A percentile compares a stretch with the other conserved stretches of the same genome.
These are phyloP conservation scores for Talaromyces thailandensis DNA, from an alignment of 495 filamentous ascomycete species.

Conservation along the genomic window DNA sequence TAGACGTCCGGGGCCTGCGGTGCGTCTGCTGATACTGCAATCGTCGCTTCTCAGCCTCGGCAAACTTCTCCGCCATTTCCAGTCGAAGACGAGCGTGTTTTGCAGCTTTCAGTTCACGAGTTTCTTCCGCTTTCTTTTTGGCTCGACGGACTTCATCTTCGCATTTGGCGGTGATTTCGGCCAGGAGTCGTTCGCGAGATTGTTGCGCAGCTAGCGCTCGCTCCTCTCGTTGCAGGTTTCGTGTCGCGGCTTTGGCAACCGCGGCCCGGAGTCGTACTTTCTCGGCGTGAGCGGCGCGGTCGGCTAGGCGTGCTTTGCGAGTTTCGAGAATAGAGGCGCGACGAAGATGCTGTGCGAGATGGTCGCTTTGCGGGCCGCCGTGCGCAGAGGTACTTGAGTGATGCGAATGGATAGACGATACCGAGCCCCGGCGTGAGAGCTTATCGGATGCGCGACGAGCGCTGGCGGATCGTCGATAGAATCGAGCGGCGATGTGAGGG, in stretches of 20 bases:
- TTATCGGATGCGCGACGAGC: constrained; percentile 75
- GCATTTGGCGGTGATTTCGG: constrained; percentile 87
- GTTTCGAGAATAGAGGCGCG: constrained; percentile 87
- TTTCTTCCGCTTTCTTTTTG: constrained; percentile 86
- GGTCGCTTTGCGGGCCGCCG: constrained; percentile 63
- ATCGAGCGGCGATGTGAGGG: constrained; percentile 77
- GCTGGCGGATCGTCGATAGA: constrained; percentile 60
- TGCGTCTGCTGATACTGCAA: constrained; percentile 44
- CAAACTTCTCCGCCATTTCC: constrained; percentile 84
- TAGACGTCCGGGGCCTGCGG: constrained; percentile 57
- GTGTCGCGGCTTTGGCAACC: constrained; percentile 68
- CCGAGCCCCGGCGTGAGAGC: constrained; percentile 81
- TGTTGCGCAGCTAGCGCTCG: constrained; percentile 82
- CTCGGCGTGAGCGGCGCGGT: constrained; percentile 89
- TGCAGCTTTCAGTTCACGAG: constrained; percentile 81
- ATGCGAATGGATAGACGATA: constrained; percentile 78
- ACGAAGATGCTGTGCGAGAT: constrained; percentile 83
- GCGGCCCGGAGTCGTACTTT: constrained; percentile 89
- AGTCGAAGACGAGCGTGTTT: constrained; percentile 64
- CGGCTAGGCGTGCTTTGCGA: constrained; percentile 86
- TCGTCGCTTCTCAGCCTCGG: constrained; percentile 73
- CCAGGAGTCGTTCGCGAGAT: constrained; percentile 81
- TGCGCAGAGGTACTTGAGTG: constrained; percentile 53
- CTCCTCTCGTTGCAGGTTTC: constrained; percentile 61
- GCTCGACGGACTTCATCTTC: constrained; percentile 92